Percentiles rank a stretch among this genome's conserved stretches.
Evolutionary conservation across 2,329 filamentous ascomycete species (phyloP).

Genomic region (Colletotrichum filicis): DNA sequence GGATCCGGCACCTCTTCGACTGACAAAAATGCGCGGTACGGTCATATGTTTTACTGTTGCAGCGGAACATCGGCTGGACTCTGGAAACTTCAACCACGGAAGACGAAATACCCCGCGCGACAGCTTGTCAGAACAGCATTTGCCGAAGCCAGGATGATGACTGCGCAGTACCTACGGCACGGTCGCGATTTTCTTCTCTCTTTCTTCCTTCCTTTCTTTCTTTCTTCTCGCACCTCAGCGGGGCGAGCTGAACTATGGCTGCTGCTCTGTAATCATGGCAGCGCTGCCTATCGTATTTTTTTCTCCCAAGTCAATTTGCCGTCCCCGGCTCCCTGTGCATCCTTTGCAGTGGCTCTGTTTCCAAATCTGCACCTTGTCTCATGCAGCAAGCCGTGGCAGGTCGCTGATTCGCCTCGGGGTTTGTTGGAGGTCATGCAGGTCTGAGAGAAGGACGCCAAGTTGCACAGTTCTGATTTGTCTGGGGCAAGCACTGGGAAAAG

Average conservation of each 20-base stretch:
- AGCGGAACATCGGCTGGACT: not conserved
- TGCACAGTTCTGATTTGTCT: constrained; percentile 15
- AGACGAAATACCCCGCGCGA: not conserved
- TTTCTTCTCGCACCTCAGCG: not conserved
- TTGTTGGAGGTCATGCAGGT: constrained; percentile 14
- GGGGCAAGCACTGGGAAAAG: not conserved
- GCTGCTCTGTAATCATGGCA: not conserved
- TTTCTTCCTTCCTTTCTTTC: not conserved
- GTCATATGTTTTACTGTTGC: not conserved
- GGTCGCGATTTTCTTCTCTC: too few relatives aligned
- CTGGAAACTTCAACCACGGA: not conserved
- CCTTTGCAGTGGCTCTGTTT: constrained; percentile 23
- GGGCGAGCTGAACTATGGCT: not conserved
- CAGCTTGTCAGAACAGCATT: not conserved
- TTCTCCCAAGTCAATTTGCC: not conserved
- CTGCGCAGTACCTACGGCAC: not conserved
- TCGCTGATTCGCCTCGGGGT: constrained; percentile 17
- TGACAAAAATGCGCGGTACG: not conserved
- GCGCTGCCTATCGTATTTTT: not conserved
- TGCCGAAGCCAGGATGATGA: not conserved
- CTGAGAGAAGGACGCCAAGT: constrained; percentile 3
- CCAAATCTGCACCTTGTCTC: constrained; percentile 25
- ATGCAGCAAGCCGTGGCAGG: constrained; percentile 25
- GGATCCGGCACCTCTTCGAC: not conserved
- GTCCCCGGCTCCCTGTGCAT: not conserved